These are phyloP conservation scores for Eucalyptus polyanthemos DNA, from an alignment of 345 rosid genomes.

Conservation along the genomic window DNA sequence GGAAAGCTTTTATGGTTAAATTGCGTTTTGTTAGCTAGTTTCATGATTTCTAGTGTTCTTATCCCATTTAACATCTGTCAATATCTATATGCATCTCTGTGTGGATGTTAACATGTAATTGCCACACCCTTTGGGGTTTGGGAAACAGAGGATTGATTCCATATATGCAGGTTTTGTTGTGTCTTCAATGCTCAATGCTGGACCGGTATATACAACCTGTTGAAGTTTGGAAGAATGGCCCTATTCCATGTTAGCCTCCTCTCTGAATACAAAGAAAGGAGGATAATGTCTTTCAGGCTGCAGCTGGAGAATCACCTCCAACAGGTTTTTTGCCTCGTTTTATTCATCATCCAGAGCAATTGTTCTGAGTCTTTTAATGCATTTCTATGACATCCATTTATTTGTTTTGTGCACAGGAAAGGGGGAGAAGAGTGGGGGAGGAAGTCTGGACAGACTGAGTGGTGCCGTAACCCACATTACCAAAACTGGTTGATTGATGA, in stretches of 20 bases:
- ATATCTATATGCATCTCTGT: background rate
- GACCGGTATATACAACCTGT: slow-evolving; percentile 31
- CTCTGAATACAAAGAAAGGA: slow-evolving; percentile 81
- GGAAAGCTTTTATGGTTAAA: background rate
- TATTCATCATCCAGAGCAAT: background rate
- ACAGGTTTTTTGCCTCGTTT: slow-evolving; percentile 23
- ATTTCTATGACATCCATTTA: background rate
- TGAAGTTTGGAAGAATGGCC: slow-evolving; percentile 75
- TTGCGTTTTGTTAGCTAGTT: background rate
- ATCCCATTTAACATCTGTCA: background rate
- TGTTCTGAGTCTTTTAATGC: background rate
- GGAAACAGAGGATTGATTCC: background rate
- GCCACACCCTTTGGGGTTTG: background rate
- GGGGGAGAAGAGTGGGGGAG: background rate
- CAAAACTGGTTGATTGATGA: background rate
- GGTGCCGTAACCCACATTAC: background rate
- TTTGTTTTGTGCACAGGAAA: background rate
- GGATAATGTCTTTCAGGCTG: slow-evolving; percentile 60
- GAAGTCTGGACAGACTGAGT: background rate
- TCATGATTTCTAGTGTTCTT: background rate
- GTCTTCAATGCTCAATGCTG: background rate
- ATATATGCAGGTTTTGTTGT: background rate
- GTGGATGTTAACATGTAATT: background rate
- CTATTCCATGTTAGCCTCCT: slow-evolving; percentile 74
- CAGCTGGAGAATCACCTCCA: slow-evolving; percentile 64